phyloP scores from a whole-genome alignment of 2,329 filamentous ascomycete genomes.

The Ceratocystis diversiconidia region DNA sequence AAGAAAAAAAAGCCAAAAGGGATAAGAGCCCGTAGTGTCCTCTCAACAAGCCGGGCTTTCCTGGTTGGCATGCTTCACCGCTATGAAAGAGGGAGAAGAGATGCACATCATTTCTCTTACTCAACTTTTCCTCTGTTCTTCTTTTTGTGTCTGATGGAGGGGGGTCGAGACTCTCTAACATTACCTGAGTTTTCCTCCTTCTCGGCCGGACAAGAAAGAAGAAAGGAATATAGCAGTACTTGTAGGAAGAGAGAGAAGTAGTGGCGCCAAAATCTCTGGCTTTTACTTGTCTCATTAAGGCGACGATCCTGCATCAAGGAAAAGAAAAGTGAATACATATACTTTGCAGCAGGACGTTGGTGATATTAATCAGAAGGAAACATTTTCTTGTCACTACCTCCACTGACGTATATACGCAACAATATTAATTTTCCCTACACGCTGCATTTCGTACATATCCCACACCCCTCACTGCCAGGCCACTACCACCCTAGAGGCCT shows the following conservation, averaged over 20 bases:
- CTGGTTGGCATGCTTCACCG: slow-evolving; percentile 9
- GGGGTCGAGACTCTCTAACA: not conserved
- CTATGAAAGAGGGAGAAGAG: not conserved
- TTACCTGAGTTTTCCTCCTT: not conserved
- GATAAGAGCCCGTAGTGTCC: not conserved
- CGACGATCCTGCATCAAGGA: not conserved
- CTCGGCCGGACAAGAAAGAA: not conserved
- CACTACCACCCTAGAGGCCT: not conserved
- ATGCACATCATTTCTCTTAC: not conserved
- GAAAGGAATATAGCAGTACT: not conserved
- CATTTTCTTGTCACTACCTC: not conserved
- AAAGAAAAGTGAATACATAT: not conserved
- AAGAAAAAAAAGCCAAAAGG: slow-evolving; percentile 4
- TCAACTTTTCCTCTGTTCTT: not conserved
- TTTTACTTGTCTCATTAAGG: not conserved
- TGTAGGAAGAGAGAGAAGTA: slow-evolving; percentile 1
- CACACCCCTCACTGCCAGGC: not conserved
- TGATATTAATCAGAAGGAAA: not conserved
- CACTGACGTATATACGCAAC: not conserved
- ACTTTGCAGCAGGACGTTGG: too few species aligned
- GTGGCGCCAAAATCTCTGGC: not conserved
- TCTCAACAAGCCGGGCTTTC: not conserved
- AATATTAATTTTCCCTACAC: not conserved
- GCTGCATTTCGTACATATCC: not conserved
- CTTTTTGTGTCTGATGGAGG: not conserved